Percentiles rank a stretch among this genome's conserved stretches.
These are phyloP conservation scores for Cercospora zeina DNA, from an alignment of 2,329 filamentous ascomycete genomes.

Conservation along the genomic window DNA sequence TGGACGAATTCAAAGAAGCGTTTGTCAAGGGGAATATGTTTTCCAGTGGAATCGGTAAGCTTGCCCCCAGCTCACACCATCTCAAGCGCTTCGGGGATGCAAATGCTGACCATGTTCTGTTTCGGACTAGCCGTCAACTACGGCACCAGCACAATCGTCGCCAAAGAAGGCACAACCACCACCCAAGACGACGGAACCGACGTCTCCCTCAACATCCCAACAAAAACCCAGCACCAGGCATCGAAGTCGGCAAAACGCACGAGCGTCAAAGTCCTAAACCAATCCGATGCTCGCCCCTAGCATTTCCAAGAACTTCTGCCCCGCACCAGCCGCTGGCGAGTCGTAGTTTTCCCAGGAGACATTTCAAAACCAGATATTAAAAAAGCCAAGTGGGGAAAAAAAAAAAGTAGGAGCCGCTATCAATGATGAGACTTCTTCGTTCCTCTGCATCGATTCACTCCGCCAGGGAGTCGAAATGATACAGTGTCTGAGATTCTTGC, in stretches of 20 bases:
- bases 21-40: neutral
- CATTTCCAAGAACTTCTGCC: constrained; percentile 26
- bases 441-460: constrained; percentile 37
- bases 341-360: constrained; percentile 29
- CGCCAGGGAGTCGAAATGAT: constrained; percentile 41
- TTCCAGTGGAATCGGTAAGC: neutral
- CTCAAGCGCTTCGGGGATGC: neutral
- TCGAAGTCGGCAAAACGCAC: constrained; percentile 19
- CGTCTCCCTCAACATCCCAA: constrained; percentile 36
- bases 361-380: constrained; percentile 41
- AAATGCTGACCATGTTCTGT: neutral
- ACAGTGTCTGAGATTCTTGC: constrained; percentile 60
- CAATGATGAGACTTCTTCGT: constrained; percentile 10
- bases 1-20: constrained; percentile 16
- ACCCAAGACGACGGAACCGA: constrained; percentile 54
- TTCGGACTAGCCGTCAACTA: constrained; percentile 58
- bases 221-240: constrained; percentile 31
- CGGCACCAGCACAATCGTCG: constrained; percentile 56
- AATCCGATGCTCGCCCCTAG: constrained; percentile 24
- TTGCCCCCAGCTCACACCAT: neutral
- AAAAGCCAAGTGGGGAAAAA: constrained; percentile 43
- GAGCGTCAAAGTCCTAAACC: constrained; percentile 23
- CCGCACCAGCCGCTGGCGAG: constrained; percentile 27
- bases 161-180: constrained; percentile 51
- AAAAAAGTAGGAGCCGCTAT: neutral